phyloP scores from a whole-genome alignment of 352 stramenopile species.

The Phytopythium vexans region DNA sequence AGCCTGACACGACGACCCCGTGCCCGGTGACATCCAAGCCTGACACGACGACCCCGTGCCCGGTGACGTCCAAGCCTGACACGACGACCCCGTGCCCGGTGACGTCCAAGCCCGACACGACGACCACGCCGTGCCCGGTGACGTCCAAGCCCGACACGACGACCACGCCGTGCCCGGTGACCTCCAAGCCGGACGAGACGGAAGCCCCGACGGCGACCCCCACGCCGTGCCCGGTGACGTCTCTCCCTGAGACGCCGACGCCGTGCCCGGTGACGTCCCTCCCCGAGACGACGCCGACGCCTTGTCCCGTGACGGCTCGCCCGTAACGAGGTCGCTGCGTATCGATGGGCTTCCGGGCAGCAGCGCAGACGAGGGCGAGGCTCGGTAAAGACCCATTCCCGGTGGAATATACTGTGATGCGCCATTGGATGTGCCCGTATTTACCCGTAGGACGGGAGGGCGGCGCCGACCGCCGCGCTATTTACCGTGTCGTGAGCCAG shows the following conservation, averaged over 20 bases:
- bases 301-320: slow-evolving; percentile 27
- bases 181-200: slow-evolving; percentile 1
- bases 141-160: slow-evolving; percentile 1
- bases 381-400: not conserved
- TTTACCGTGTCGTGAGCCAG: too few relatives aligned
- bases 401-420: slow-evolving; percentile 7
- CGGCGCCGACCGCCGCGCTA: too few relatives aligned
- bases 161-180: slow-evolving; percentile 4
- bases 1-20: not conserved
- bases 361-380: too few relatives aligned
- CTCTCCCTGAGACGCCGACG: slow-evolving; percentile 8
- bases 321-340: not conserved
- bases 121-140: slow-evolving; percentile 1
- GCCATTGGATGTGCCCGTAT: not conserved
- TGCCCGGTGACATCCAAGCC: not conserved
- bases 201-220: not conserved
- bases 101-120: slow-evolving; percentile 7
- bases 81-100: slow-evolving; percentile 7
- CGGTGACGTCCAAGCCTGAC: slow-evolving; percentile 1
- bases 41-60: not conserved
- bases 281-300: slow-evolving; percentile 17
- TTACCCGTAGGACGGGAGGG: not conserved
- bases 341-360: too few relatives aligned
- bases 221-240: slow-evolving; percentile 17
- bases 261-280: slow-evolving; percentile 18